phyloP scores from a whole-genome alignment of 75 land plant genomes.

The Selaginella tamariscina region DNA sequence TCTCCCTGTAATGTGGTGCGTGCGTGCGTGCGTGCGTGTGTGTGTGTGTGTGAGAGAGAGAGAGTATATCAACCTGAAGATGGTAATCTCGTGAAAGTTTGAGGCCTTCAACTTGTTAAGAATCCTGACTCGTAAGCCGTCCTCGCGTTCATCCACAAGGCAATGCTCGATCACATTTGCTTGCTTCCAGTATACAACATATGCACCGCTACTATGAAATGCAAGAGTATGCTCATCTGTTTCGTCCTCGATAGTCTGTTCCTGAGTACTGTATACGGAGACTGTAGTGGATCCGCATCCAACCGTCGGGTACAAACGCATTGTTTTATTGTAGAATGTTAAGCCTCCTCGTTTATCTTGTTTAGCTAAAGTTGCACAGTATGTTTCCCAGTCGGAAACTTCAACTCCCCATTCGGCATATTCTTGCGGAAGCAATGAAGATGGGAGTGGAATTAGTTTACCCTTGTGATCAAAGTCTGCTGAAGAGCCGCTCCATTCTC shows the following conservation, averaged over 20 bases:
- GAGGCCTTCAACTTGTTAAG: conserved; percentile 29
- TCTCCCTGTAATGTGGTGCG: conserved; percentile 58
- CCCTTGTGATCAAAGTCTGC: conserved; percentile 63
- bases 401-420: conserved; percentile 72
- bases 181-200: conserved; percentile 50
- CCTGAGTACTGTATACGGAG: conserved; percentile 44
- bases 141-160: conserved; percentile 40
- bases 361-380: conserved; percentile 75
- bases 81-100: conserved; percentile 28
- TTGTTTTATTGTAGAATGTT: conserved; percentile 45
- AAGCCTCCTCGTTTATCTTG: conserved; percentile 11
- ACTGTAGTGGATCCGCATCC: conserved; percentile 97
- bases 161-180: conserved; percentile 75
- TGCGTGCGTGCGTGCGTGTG: too few relatives aligned
- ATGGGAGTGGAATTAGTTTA: conserved; percentile 63
- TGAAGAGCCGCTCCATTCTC: conserved; percentile 86
- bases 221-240: conserved; percentile 23
- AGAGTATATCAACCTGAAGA: too few relatives aligned
- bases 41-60: too few relatives aligned
- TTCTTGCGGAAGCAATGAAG: conserved; percentile 61
- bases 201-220: conserved; percentile 52
- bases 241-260: conserved; percentile 30
- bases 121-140: conserved; percentile 43
- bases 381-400: conserved; percentile 88
- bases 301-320: conserved; percentile 69